phyloP scores from a whole-genome alignment of 768 basidiomycete species.

The Fomitopsis pulvina region DNA sequence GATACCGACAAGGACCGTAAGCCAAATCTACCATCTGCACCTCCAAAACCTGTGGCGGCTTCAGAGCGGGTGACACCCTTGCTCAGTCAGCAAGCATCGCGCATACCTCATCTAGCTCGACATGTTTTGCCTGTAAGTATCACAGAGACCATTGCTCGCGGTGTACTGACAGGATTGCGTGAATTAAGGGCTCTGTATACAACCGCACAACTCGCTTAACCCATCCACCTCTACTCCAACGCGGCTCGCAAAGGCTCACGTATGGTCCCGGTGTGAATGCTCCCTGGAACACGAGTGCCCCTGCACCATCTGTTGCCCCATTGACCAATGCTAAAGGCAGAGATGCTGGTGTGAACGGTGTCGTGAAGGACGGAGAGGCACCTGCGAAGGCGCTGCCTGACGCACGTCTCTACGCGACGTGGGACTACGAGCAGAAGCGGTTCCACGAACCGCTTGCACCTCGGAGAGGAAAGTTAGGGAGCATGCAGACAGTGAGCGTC shows the following conservation, averaged over 20 bases:
- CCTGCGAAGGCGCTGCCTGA: constrained; percentile 34
- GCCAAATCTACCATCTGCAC: constrained; percentile 33
- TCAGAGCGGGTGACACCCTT: constrained; percentile 55
- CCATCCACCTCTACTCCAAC: constrained; percentile 59
- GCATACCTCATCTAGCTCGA: constrained; percentile 62
- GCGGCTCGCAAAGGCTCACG: constrained; percentile 34
- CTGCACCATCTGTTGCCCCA: constrained; percentile 11
- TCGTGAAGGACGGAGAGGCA: constrained; percentile 22
- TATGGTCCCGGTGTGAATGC: constrained; percentile 36
- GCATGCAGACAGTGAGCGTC: constrained; percentile 11
- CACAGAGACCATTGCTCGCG: neutral
- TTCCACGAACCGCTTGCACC: constrained; percentile 30
- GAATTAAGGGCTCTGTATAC: constrained; percentile 40
- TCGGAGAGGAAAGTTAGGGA: constrained; percentile 24
- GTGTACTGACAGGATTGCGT: neutral
- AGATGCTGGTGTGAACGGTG: constrained; percentile 21
- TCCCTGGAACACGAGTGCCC: constrained; percentile 37
- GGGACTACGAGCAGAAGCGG: constrained; percentile 41
- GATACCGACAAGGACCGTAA: constrained; percentile 50
- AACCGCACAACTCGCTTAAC: constrained; percentile 55
- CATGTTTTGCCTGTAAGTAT: constrained; percentile 58
- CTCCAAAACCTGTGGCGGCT: constrained; percentile 34
- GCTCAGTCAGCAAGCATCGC: constrained; percentile 54
- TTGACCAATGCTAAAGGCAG: constrained; percentile 19
- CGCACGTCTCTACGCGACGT: constrained; percentile 44